These are phyloP conservation scores for Austropuccinia psidii DNA, from an alignment of 1,284 basidiomycete genomes.

Conservation along the genomic window DNA sequence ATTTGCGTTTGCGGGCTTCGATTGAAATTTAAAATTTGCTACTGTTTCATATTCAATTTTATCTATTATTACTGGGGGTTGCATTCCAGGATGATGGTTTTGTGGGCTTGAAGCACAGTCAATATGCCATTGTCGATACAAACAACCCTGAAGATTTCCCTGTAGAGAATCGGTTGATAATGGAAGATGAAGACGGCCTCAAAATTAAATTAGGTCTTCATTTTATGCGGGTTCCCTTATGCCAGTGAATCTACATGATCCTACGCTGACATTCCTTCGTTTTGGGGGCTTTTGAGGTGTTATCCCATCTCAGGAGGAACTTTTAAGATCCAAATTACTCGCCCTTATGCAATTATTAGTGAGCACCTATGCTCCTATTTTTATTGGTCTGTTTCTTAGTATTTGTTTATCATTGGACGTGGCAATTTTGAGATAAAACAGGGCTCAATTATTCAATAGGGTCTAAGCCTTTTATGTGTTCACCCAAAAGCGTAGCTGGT, in stretches of 20 bases:
- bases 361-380: too few relatives aligned
- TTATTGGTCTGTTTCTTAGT: too few relatives aligned
- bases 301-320: too few relatives aligned
- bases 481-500: slow-evolving; percentile 76
- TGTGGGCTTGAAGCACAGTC: slow-evolving; percentile 52
- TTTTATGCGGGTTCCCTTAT: slow-evolving; percentile 28
- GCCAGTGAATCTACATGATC: too few relatives aligned
- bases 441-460: slow-evolving; percentile 73
- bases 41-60: slow-evolving; percentile 94
- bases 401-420: too few relatives aligned
- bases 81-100: slow-evolving; percentile 79
- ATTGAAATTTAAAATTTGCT: slow-evolving; percentile 86
- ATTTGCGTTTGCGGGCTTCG: slow-evolving; percentile 25
- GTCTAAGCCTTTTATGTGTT: slow-evolving; percentile 64
- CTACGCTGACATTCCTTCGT: too few relatives aligned
- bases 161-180: slow-evolving; percentile 27
- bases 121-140: slow-evolving; percentile 34
- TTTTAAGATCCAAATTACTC: too few relatives aligned
- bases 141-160: slow-evolving; percentile 37
- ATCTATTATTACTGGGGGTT: slow-evolving; percentile 85
- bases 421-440: slow-evolving; percentile 66
- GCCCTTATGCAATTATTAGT: too few relatives aligned
- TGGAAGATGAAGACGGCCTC: slow-evolving; percentile 32
- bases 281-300: too few relatives aligned
- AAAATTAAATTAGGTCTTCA: slow-evolving; percentile 24